Percentiles rank a stretch among this genome's conserved stretches.
These are phyloP conservation scores for Coniophora puteana DNA, from an alignment of 1,284 basidiomycete genomes.

Conservation along the genomic window DNA sequence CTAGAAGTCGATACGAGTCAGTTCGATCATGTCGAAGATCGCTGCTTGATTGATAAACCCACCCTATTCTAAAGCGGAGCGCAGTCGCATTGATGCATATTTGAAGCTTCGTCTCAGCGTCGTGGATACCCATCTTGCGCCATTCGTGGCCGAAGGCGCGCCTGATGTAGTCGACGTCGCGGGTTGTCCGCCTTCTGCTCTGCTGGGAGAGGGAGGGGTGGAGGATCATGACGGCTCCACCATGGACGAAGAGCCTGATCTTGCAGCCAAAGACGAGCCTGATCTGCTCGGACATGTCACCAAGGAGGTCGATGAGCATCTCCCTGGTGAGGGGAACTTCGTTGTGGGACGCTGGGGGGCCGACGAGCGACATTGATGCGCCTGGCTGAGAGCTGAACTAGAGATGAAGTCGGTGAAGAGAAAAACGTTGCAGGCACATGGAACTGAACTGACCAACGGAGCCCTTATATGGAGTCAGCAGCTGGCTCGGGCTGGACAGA, in stretches of 20 bases:
- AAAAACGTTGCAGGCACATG: not conserved
- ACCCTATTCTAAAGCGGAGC: conserved; percentile 43
- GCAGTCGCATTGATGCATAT: conserved; percentile 57
- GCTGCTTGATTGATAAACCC: conserved; percentile 10
- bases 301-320: conserved; percentile 40
- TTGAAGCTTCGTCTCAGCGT: conserved; percentile 49
- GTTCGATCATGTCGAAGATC: not conserved
- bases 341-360: conserved; percentile 26
- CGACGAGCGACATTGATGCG: conserved; percentile 15
- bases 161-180: conserved; percentile 63
- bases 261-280: conserved; percentile 38
- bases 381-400: too few relatives aligned
- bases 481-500: too few relatives aligned
- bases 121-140: conserved; percentile 38
- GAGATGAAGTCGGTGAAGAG: not conserved
- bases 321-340: conserved; percentile 30
- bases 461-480: not conserved
- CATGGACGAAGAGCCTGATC: conserved; percentile 60
- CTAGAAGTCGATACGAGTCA: conserved; percentile 8
- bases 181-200: conserved; percentile 44
- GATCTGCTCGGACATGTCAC: conserved; percentile 46
- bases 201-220: conserved; percentile 42
- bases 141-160: conserved; percentile 56
- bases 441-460: not conserved
- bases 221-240: conserved; percentile 67